Conservation (phyloP, 73 alveolate genomes). For the Stentor roeselii region DNA sequence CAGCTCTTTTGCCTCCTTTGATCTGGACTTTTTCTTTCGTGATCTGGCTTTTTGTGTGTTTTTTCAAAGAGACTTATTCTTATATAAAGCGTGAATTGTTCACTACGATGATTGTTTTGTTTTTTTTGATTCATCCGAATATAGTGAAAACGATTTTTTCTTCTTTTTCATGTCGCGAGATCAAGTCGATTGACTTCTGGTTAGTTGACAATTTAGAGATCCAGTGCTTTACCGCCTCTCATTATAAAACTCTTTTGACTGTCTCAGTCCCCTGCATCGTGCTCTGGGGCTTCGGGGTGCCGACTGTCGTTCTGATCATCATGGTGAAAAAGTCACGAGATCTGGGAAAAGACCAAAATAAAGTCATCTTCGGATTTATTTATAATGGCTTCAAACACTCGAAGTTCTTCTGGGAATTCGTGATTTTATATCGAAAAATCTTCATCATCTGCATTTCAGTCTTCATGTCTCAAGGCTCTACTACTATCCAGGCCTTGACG, state of each 20-base stretch:
- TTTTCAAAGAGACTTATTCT: not conserved
- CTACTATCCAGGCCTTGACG: conserved; percentile 51
- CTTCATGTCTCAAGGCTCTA: conserved; percentile 34
- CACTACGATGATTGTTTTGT: conserved; percentile 37
- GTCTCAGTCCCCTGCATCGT: conserved; percentile 56
- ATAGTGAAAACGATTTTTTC: conserved; percentile 36
- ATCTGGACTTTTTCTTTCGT: not conserved
- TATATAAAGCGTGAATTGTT: conserved; percentile 6
- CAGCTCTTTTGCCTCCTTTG: conserved; percentile 35
- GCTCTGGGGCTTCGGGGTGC: conserved; percentile 36
- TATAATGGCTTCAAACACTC: conserved; percentile 36
- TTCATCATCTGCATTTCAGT: conserved; percentile 37
- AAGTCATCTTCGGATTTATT: conserved; percentile 35
- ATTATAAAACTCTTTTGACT: conserved; percentile 11
- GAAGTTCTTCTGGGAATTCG: conserved; percentile 45
- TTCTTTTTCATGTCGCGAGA: conserved; percentile 37
- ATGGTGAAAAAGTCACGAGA: conserved; percentile 15
- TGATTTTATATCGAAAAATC: conserved; percentile 45
- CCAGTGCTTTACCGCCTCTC: conserved; percentile 43
- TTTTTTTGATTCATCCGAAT: conserved; percentile 45
- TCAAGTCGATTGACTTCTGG: conserved; percentile 32
- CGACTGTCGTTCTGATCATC: conserved; percentile 29
- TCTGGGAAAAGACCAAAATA: not conserved
- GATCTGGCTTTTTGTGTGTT: conserved; percentile 32
- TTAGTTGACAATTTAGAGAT: conserved; percentile 34